Conservation (phyloP, 768 basidiomycete species). For the Clitopilus hobsonii region DNA sequence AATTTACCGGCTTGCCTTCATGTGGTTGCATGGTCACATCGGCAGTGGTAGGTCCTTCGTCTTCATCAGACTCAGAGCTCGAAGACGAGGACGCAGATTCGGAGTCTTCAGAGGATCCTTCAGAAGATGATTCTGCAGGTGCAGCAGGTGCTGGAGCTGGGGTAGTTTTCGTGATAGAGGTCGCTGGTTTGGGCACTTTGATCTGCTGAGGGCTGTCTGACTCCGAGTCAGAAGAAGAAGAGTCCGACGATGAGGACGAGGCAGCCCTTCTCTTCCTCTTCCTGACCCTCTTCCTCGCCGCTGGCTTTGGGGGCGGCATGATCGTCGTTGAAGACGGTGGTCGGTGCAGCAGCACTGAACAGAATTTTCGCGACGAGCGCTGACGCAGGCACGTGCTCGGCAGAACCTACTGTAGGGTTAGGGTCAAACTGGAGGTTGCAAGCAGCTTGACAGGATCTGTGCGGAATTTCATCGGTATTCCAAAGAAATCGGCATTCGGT, state of each 20-base stretch:
- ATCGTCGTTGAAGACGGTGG: slow-evolving; percentile 3
- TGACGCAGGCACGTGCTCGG: not conserved
- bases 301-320: slow-evolving; percentile 24
- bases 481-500: not conserved
- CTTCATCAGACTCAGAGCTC: slow-evolving; percentile 19
- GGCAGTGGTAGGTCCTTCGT: not conserved
- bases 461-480: no score
- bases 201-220: slow-evolving; percentile 11
- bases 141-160: slow-evolving; percentile 1
- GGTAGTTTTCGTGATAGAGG: slow-evolving; percentile 7
- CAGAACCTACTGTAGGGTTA: slow-evolving; percentile 1
- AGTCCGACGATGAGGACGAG: slow-evolving; percentile 37
- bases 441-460: no score
- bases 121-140: slow-evolving; percentile 11
- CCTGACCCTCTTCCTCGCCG: slow-evolving; percentile 41
- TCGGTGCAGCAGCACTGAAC: not conserved
- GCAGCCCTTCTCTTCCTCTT: slow-evolving; percentile 51
- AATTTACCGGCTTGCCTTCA: slow-evolving; percentile 11
- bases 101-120: slow-evolving; percentile 27
- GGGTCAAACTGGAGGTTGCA: not conserved
- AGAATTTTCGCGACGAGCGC: not conserved
- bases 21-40: no score
- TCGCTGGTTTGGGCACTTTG: slow-evolving; percentile 5
- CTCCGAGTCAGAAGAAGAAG: slow-evolving; percentile 34
- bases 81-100: slow-evolving; percentile 10